Evolutionary conservation across 2,329 filamentous ascomycete genomes (phyloP).

Genomic region (Blumeriella jaapii): DNA sequence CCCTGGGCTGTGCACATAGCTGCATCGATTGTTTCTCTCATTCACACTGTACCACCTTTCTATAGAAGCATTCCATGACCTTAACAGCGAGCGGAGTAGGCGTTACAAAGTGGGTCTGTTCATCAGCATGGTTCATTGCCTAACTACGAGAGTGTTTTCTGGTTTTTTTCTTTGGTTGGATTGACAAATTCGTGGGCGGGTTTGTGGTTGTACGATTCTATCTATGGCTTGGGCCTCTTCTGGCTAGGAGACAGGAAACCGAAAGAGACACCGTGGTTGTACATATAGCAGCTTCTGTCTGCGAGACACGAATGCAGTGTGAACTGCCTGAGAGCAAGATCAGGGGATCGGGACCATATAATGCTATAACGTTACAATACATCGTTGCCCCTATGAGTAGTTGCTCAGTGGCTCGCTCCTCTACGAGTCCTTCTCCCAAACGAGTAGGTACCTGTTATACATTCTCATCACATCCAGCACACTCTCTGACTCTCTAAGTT

Average conservation of each 20-base stretch:
- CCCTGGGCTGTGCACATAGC: conserved; percentile 38
- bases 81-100: conserved; percentile 23
- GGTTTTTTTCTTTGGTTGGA: conserved; percentile 9
- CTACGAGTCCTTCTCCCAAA: too few relatives aligned
- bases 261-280: conserved; percentile 12
- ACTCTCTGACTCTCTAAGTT: background rate
- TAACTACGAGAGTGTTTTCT: conserved; percentile 7
- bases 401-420: too few relatives aligned
- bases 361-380: conserved; percentile 1
- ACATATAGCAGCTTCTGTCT: conserved; percentile 18
- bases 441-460: too few relatives aligned
- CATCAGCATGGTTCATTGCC: conserved; percentile 16
- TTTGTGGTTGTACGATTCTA: conserved; percentile 19
- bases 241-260: conserved; percentile 6
- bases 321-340: background rate
- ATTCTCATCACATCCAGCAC: too few relatives aligned
- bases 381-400: too few relatives aligned
- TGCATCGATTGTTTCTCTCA: conserved; percentile 14
- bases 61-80: conserved; percentile 26
- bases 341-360: too few relatives aligned
- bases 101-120: conserved; percentile 17
- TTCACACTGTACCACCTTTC: conserved; percentile 22
- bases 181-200: conserved; percentile 1
- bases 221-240: conserved; percentile 10
- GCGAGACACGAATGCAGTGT: background rate